Evolutionary conservation across 2,329 filamentous ascomycete species (phyloP).

Genomic region (Neospermospora avenae): DNA sequence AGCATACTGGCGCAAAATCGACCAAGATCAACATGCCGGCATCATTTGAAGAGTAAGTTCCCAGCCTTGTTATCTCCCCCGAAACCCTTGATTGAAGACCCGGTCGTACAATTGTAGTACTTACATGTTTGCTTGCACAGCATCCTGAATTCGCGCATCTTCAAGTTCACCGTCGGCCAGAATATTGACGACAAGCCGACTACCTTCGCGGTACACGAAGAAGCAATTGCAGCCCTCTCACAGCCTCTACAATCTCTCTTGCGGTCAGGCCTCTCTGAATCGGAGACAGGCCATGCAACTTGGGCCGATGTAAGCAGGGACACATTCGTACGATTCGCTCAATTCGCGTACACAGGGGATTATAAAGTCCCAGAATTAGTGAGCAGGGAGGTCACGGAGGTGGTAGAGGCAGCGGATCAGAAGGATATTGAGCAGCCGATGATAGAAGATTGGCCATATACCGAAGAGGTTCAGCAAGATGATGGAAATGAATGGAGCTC

Average conservation of each 20-base stretch:
- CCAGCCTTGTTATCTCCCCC: too few relatives aligned
- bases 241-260: conserved; percentile 14
- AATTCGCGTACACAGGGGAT: conserved; percentile 28
- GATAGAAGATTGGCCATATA: too few relatives aligned
- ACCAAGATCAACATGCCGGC: conserved; percentile 13
- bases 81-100: not conserved
- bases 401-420: too few relatives aligned
- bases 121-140: conserved; percentile 6
- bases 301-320: conserved; percentile 22
- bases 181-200: conserved; percentile 15
- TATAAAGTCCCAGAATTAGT: conserved; percentile 19
- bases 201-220: conserved; percentile 21
- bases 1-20: not conserved
- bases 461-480: too few relatives aligned
- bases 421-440: not conserved
- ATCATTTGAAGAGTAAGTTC: conserved; percentile 19
- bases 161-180: conserved; percentile 25
- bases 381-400: not conserved
- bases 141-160: conserved; percentile 21
- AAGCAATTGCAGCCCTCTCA: conserved; percentile 25
- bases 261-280: conserved; percentile 7
- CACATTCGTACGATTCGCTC: conserved; percentile 23
- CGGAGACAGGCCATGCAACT: conserved; percentile 5
- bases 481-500: too few relatives aligned
- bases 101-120: not conserved